A percentile compares a stretch with the other conserved stretches of the same genome.
Conservation (phyloP, 1,284 basidiomycete genomes). For the Rhodotorula mucilaginosa region DNA sequence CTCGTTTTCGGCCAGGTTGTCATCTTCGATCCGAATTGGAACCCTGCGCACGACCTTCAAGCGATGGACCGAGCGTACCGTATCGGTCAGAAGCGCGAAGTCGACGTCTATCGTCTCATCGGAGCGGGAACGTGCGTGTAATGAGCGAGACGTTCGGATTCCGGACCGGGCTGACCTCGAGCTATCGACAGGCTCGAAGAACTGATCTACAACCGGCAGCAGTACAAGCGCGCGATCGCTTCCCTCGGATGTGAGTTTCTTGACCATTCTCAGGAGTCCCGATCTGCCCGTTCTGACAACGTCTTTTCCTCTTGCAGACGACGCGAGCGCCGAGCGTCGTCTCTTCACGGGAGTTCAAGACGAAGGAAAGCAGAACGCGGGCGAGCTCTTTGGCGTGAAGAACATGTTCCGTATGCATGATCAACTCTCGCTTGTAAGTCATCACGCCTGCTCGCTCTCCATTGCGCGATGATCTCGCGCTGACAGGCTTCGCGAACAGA, state of each 20-base stretch:
- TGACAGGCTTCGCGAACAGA: not conserved
- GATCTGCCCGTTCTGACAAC: not conserved
- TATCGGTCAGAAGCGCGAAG: slow-evolving; percentile 81
- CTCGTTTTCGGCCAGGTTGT: slow-evolving; percentile 69
- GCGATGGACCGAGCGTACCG: slow-evolving; percentile 66
- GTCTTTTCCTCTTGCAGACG: slow-evolving; percentile 19
- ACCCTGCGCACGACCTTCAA: slow-evolving; percentile 80
- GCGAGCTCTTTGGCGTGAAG: slow-evolving; percentile 36
- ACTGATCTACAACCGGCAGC: slow-evolving; percentile 43
- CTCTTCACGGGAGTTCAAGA: slow-evolving; percentile 41
- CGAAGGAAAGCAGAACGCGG: slow-evolving; percentile 27
- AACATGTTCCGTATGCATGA: slow-evolving; percentile 35
- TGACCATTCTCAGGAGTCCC: no score
- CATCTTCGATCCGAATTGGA: slow-evolving; percentile 87
- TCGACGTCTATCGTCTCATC: slow-evolving; percentile 76
- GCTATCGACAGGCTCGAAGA: slow-evolving; percentile 35
- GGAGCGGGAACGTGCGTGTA: slow-evolving; percentile 65
- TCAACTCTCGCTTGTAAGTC: slow-evolving; percentile 18
- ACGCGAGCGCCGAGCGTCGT: slow-evolving; percentile 35
- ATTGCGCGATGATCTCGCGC: not conserved
- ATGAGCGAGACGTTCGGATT: no score
- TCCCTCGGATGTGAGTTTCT: slow-evolving; percentile 3
- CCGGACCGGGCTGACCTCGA: not conserved
- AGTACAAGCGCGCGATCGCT: slow-evolving; percentile 25
- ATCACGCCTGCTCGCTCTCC: not conserved